These are phyloP conservation scores for Leccinum uliginosum DNA, from an alignment of 768 basidiomycete species.

Conservation along the genomic window DNA sequence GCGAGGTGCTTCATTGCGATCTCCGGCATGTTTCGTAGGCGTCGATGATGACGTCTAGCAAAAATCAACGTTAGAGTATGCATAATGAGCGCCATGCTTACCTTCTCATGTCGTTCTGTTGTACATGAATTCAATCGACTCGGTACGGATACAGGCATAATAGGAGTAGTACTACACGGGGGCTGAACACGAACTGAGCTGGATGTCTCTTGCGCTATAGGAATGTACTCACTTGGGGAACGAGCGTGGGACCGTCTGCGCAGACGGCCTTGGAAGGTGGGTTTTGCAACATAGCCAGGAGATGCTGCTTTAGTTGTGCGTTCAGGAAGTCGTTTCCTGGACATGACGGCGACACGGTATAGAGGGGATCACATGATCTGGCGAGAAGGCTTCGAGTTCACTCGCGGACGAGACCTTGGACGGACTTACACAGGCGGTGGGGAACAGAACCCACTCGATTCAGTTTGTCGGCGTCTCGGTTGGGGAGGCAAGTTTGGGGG, in stretches of 20 bases:
- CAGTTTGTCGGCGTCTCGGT: neutral
- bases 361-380: constrained; percentile 13
- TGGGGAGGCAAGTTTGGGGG: neutral
- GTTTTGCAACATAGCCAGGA: neutral
- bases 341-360: neutral
- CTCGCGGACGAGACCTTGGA: neutral
- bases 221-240: constrained; percentile 3
- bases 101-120: constrained; percentile 1
- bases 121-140: neutral
- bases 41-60: constrained; percentile 5
- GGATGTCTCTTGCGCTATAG: neutral
- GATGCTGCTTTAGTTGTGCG: constrained; percentile 1
- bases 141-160: neutral
- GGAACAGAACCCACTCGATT: neutral
- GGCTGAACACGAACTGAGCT: constrained; percentile 8
- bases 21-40: neutral
- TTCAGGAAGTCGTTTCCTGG: neutral
- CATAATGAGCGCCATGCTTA: neutral
- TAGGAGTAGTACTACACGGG: neutral
- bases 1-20: neutral
- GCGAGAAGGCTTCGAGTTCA: neutral
- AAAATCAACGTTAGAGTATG: neutral
- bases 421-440: constrained; percentile 7
- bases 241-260: neutral
- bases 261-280: neutral